phyloP scores from a whole-genome alignment of 192 early-diverging fungal genomes.

The Mycoemilia scoparia region DNA sequence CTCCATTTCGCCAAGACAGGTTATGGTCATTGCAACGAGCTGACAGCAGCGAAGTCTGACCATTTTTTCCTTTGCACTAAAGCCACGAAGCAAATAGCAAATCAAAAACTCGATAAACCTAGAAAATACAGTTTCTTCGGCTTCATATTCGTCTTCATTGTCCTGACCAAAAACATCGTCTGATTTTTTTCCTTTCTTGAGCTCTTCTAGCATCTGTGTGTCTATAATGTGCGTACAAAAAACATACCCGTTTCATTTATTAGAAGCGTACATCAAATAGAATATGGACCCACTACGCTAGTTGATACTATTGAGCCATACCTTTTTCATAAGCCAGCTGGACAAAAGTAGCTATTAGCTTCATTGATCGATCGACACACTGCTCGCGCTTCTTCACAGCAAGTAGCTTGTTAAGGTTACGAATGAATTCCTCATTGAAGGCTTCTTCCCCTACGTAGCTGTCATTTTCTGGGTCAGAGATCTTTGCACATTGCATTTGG shows the following conservation, averaged over 20 bases:
- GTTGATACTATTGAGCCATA: too few relatives aligned
- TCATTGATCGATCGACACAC: constrained; percentile 48
- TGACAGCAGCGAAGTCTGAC: constrained; percentile 62
- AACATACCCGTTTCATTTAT: too few relatives aligned
- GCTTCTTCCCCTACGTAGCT: constrained; percentile 35
- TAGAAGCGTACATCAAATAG: too few relatives aligned
- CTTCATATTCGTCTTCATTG: constrained; percentile 10
- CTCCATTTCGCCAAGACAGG: constrained; percentile 59
- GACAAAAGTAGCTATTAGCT: constrained; percentile 57
- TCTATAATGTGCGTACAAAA: too few relatives aligned
- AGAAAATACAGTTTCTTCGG: constrained; percentile 37
- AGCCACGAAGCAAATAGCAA: constrained; percentile 49
- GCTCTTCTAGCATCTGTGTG: constrained; percentile 10
- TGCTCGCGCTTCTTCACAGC: constrained; percentile 54
- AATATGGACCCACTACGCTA: too few relatives aligned
- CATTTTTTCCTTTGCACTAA: constrained; percentile 60
- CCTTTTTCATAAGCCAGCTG: constrained; percentile 48
- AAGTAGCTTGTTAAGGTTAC: constrained; percentile 62
- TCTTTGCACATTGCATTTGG: constrained; percentile 32
- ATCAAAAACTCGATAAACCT: constrained; percentile 56
- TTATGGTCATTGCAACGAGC: constrained; percentile 52
- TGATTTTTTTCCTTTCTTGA: constrained; percentile 2
- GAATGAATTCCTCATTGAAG: constrained; percentile 58
- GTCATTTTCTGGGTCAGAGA: constrained; percentile 8
- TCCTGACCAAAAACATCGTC: constrained; percentile 17